These are phyloP conservation scores for Capniomyces stellatus DNA, from an alignment of 371 early-diverging fungal species.

Conservation along the genomic window DNA sequence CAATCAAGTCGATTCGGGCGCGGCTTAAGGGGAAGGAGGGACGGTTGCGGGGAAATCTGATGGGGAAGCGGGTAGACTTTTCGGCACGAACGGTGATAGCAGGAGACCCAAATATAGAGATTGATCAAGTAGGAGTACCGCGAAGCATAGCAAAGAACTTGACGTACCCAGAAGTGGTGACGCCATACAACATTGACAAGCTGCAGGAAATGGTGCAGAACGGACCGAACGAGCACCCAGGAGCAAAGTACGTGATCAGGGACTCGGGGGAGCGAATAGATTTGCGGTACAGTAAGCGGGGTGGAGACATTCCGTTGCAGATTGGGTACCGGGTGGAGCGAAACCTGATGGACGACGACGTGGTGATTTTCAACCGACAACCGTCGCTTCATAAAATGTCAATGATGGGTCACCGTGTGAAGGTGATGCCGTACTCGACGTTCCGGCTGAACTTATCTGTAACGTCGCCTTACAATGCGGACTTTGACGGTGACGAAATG, in stretches of 20 bases:
- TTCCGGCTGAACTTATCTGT: conserved; percentile 98
- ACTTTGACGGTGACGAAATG: conserved; percentile 99
- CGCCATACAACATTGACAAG: conserved; percentile 91
- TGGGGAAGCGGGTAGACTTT: conserved; percentile 99
- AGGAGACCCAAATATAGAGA: conserved; percentile 94
- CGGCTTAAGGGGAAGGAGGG: conserved; percentile 99
- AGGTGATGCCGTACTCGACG: conserved; percentile 97
- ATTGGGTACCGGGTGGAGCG: conserved; percentile 94
- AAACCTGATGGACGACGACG: conserved; percentile 92
- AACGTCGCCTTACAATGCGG: conserved; percentile 99
- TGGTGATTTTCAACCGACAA: conserved; percentile 99
- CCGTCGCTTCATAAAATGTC: conserved; percentile 99
- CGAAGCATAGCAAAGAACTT: conserved; percentile 93
- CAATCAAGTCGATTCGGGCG: conserved; percentile 93
- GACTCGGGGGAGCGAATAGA: conserved; percentile 96
- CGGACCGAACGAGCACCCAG: conserved; percentile 95
- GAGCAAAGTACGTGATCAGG: conserved; percentile 97
- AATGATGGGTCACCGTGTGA: conserved; percentile 99
- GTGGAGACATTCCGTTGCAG: conserved; percentile 78
- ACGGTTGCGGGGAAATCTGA: conserved; percentile 96
- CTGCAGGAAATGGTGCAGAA: conserved; percentile 83
- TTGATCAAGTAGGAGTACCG: conserved; percentile 99
- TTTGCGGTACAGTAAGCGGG: conserved; percentile 77
- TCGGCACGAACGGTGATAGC: conserved; percentile 99
- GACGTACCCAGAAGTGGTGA: conserved; percentile 97